Evolutionary conservation across 164 flowering plant species (phyloP), one percentile per base, ranked within the genome.

Genomic region (Aristolochia fimbriata): DNA sequence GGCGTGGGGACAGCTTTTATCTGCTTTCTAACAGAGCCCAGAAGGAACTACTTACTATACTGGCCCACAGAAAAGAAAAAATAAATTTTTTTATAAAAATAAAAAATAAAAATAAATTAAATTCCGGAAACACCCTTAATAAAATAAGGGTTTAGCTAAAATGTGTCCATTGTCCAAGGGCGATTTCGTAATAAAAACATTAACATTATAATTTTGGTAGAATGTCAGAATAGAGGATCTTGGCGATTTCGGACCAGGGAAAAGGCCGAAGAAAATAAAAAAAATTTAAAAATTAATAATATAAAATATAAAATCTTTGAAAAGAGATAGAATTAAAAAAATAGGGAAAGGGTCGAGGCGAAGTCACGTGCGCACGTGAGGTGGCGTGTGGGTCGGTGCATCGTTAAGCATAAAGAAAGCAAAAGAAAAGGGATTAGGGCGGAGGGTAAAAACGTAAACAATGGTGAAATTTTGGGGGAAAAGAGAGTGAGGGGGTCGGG

Each of bases 331-430:
- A n/a, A n/a, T n/a, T n/a, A 27, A 27, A 2, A 27, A 27, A 2
- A 27, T 27, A 27, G 30, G 5, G 30, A 27, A 27, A 2, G 30
- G 30, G 30, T 27, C 9, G 56, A 52, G 58, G n/a, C 6, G 45
- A 37, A 15, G 58, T 30, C 58, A 56, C 58, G 58, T 56, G 58
- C 58, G 22, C 58, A 56, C 58, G 58, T 56, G 58, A 27, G 43
- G 58, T 25, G 22, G 52, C 30, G n/a, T 10, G 16, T 17, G 56
- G 56, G 56, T 52, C 56, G 56, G 56, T 52, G 56, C 56, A 52
- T 52, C 56, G 56, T 52, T 52, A 52, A 52, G 16, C 31, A 52
- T 52, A 52, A 52, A 52, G 30, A 52, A 52, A 9, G 15, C 24
- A 52, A 22, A 52, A 52, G 15, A 27, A 11, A 52, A 10, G 15